These are phyloP conservation scores for Elaphomyces granulatus DNA, from an alignment of 495 filamentous ascomycete species.

Conservation along the genomic window DNA sequence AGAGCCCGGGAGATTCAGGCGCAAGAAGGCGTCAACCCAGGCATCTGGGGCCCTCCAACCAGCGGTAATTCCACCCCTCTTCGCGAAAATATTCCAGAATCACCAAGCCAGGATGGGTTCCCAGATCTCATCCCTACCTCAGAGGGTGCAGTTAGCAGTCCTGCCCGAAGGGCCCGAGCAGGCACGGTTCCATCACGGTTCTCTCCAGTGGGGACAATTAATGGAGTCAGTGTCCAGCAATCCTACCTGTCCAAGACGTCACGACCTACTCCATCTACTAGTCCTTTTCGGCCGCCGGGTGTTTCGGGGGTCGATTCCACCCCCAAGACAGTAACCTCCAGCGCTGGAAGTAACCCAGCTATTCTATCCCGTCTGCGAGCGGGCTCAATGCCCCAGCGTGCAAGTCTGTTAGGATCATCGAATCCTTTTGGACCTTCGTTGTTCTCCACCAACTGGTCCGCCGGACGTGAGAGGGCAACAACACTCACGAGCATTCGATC, in stretches of 20 bases:
- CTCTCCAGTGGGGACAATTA: conserved; percentile 50
- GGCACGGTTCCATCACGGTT: conserved; percentile 96
- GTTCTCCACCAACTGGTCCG: conserved; percentile 76
- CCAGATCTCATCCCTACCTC: conserved; percentile 68
- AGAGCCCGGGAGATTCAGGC: conserved; percentile 95
- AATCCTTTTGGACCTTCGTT: conserved; percentile 79
- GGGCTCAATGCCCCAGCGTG: conserved; percentile 85
- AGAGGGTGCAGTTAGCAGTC: conserved; percentile 39
- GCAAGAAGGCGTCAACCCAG: conserved; percentile 77
- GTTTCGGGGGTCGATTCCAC: conserved; percentile 52
- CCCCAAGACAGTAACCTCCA: conserved; percentile 31
- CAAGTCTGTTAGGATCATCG: conserved; percentile 40
- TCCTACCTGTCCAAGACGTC: conserved; percentile 65
- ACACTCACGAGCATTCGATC: conserved; percentile 75
- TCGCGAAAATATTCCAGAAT: conserved; percentile 94
- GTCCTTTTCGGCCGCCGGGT: conserved; percentile 71
- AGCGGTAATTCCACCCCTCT: conserved; percentile 92
- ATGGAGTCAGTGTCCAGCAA: conserved; percentile 45
- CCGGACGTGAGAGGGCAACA: conserved; percentile 59
- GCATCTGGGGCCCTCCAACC: conserved; percentile 89
- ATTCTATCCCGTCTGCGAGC: conserved; percentile 78
- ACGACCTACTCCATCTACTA: conserved; percentile 79
- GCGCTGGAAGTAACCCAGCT: conserved; percentile 41
- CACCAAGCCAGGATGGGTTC: conserved; percentile 86
- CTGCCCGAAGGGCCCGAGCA: conserved; percentile 65